Percentiles rank a stretch among this genome's conserved stretches.
These are phyloP conservation scores for Echites panduratus DNA, from an alignment of 257 asterid genomes.

Conservation along the genomic window DNA sequence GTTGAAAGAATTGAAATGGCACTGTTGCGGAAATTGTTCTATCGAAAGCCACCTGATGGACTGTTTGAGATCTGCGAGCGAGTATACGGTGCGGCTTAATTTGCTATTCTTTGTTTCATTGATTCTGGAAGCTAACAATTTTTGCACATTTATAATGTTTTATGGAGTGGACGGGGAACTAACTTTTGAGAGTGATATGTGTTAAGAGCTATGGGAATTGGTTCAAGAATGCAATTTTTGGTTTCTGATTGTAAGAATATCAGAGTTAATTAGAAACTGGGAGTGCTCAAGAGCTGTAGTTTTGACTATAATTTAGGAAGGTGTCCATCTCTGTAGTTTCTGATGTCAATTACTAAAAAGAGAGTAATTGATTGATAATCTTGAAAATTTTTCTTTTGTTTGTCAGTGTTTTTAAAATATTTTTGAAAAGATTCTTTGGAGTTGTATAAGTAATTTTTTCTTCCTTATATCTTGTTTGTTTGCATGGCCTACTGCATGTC, in stretches of 20 bases:
- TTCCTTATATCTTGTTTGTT: background rate
- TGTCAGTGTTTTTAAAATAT: background rate
- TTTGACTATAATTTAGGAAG: background rate
- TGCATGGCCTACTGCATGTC: background rate
- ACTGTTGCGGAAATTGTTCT: conserved; percentile 69
- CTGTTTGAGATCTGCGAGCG: conserved; percentile 87
- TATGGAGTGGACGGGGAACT: background rate
- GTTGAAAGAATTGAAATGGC: conserved; percentile 18
- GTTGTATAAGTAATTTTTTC: background rate
- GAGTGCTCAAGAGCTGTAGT: background rate
- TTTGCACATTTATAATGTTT: background rate
- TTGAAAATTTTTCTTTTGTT: background rate
- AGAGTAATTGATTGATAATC: background rate
- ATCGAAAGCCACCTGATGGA: conserved; percentile 88
- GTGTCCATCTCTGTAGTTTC: background rate
- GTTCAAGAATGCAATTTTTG: background rate
- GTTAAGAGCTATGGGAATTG: background rate
- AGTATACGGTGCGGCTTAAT: conserved; percentile 58
- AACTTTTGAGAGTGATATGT: background rate
- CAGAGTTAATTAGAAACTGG: background rate
- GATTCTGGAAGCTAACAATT: background rate
- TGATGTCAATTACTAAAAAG: background rate
- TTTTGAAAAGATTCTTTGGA: background rate
- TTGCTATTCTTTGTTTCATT: background rate
- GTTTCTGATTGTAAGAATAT: background rate